Base-by-base conservation (phyloP, 305 asterid species). In the Fraxinus paxiana region DNA sequence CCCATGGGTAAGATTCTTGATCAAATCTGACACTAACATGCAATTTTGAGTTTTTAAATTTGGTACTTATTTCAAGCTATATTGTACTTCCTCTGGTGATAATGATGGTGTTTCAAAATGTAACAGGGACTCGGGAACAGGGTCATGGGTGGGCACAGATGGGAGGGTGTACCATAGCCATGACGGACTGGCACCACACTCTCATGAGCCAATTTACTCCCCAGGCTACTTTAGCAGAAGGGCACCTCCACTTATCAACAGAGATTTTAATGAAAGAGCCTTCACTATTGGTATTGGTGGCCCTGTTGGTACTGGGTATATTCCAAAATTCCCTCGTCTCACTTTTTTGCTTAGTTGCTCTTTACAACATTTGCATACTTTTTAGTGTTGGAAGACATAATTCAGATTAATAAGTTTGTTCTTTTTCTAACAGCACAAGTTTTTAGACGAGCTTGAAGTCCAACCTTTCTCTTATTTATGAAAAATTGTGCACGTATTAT, bases 231-330 rank as follows among this genome's bases (percentile, higher is more conserved):
- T 93, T 87, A 91, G 86, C 85, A 80, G 98, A 87, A 89, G 99
- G 84, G 97, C 98, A 26, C 96, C 89, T 41, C 98, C 96, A 6
- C 90, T 95, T 72, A 77, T 20, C 13, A 87, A 87, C 80, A 85
- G 98, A 41, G 91, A 91, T 83, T 95, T 92, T 87, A 86, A 69
- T 28, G 99, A 92, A 79, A 88, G 98, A 84, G 98, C 99, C 2
- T 95, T 95, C 75, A 95, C 98, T 20, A 73, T 95, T 81, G 99
- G 99, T 5, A 95, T 95, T 85, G 99, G 98, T 28, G 99, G 98
- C 63, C 99, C 99, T 48, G 98, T 95, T 75, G 99, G 98, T 33
- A 95, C 98, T 81, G 99, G 98, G 98, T 95, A 86, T 41, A 12
- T 77, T 72, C 82, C 78, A 43, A 1, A 41, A 37, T 54, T 65